Evolutionary conservation across 192 early-diverging fungal species (phyloP).

Genomic region (Thamnidium elegans): DNA sequence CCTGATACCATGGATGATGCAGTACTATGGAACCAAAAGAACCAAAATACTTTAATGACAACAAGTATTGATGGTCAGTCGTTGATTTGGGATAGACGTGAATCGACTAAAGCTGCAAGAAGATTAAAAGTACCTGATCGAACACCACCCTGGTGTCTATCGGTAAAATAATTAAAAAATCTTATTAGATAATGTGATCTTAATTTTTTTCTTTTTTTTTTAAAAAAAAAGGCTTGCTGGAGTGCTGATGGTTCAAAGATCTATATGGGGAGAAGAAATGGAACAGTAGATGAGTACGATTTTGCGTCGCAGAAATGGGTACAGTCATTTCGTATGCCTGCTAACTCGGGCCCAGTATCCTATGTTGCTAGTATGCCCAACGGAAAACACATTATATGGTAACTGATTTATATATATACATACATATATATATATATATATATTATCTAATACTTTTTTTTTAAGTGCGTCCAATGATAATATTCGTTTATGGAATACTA

Average conservation of each 20-base stretch:
- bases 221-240: constrained; percentile 86
- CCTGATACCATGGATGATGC: neutral
- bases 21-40: constrained; percentile 7
- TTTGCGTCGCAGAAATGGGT: constrained; percentile 59
- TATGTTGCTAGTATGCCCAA: constrained; percentile 76
- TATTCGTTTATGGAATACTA: constrained; percentile 87
- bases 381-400: constrained; percentile 80
- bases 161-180: constrained; percentile 50
- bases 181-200: constrained; percentile 19
- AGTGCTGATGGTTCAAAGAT: constrained; percentile 77
- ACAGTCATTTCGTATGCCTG: constrained; percentile 77
- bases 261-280: constrained; percentile 87
- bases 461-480: constrained; percentile 93
- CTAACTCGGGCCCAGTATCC: constrained; percentile 85
- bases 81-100: constrained; percentile 73
- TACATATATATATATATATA: too few relatives aligned
- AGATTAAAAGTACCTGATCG: constrained; percentile 51
- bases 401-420: constrained; percentile 17
- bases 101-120: constrained; percentile 48
- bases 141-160: constrained; percentile 74
- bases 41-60: constrained; percentile 56
- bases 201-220: neutral
- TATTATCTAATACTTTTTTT: too few relatives aligned
- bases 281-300: constrained; percentile 89
- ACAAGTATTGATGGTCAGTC: constrained; percentile 75